Base-by-base conservation (phyloP, 371 early-diverging fungal genomes). In the Rhizopus microsporus region DNA sequence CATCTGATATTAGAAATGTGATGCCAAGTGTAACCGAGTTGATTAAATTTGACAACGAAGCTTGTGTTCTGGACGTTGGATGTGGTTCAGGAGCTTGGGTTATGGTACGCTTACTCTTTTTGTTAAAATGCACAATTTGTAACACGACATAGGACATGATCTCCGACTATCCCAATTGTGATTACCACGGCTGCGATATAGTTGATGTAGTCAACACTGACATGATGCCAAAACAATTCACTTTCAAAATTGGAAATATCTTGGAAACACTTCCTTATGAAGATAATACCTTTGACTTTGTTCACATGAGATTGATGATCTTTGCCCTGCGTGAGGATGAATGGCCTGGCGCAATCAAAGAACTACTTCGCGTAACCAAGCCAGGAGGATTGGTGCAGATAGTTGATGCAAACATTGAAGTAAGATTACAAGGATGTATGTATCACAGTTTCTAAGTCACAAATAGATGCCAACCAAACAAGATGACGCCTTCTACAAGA, bases 181-280 rank as follows among this genome's bases (percentile, higher is more conserved):
- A 81, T 45, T 78, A 80, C 32, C 66, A 71, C 31, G 85, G 82
- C 7, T 67, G 83, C 37, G 85, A 85, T 51, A 78, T 83, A 49
- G 70, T 74, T n/a, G 73, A 76, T 38, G 69, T 80, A 38, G 81
- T 83, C 62, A 83, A 82, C 7, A 67, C 52, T 15, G 62, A 66
- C 17, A 78, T 76, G 39, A 53, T 65, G 51, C 78, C 80, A 40
- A 60, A 62, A 15, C 78, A 82, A 42, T 74, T 74, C 5, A 63
- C 60, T 57, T 65, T 68, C n/a, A 58, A 63, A 8, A 51, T 68
- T 7, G 59, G 55, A 23, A 67, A 72, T 58, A 46, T 67, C 12
- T 35, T 63, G 3, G 57, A 67, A 54, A 68, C 66, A 1, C 60
- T 74, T 35, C 70, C 70, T 9, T 69, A 54, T 54, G 42, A 59